These are phyloP conservation scores for Yarrowia keelungensis DNA, from an alignment of 805 yeast genomes.

Conservation along the genomic window DNA sequence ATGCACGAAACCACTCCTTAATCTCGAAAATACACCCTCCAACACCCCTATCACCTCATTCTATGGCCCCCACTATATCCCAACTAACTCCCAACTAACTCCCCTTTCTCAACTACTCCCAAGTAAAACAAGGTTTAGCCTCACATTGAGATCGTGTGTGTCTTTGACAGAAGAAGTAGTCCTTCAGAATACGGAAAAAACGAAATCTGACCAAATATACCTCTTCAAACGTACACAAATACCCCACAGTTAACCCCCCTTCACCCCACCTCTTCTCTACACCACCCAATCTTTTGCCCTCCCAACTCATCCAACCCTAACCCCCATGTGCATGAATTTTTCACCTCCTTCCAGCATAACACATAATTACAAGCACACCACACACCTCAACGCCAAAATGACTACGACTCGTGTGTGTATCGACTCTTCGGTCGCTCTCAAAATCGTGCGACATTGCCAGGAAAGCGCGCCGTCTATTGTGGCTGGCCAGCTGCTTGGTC, in stretches of 20 bases:
- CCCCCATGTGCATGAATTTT: slow-evolving; percentile 33
- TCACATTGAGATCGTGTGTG: not conserved
- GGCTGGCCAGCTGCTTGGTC: slow-evolving; percentile 78
- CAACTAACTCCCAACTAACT: not conserved
- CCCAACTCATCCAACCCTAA: slow-evolving; percentile 21
- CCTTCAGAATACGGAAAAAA: too few species aligned
- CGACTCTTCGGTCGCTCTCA: slow-evolving; percentile 53
- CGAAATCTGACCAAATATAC: not conserved
- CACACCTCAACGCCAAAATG: not conserved
- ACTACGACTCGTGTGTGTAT: slow-evolving; percentile 42
- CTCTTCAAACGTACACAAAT: not conserved
- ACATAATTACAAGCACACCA: not conserved
- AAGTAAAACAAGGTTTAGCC: not conserved
- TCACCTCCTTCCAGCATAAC: slow-evolving; percentile 14
- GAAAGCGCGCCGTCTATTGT: slow-evolving; percentile 66
- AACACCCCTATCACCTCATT: too few species aligned
- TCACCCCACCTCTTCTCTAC: not conserved
- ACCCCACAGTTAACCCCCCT: not conserved
- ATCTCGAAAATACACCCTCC: too few species aligned
- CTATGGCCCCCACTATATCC: too few species aligned
- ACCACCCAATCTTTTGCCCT: not conserved
- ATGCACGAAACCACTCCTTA: too few species aligned
- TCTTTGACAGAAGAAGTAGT: too few species aligned
- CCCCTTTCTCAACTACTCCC: not conserved
- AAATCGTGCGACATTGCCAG: slow-evolving; percentile 70